A percentile compares a stretch with the other conserved stretches of the same genome.
Evolutionary conservation across 371 early-diverging fungal genomes (phyloP).

Genomic region (Rhizomucor pusillus): DNA sequence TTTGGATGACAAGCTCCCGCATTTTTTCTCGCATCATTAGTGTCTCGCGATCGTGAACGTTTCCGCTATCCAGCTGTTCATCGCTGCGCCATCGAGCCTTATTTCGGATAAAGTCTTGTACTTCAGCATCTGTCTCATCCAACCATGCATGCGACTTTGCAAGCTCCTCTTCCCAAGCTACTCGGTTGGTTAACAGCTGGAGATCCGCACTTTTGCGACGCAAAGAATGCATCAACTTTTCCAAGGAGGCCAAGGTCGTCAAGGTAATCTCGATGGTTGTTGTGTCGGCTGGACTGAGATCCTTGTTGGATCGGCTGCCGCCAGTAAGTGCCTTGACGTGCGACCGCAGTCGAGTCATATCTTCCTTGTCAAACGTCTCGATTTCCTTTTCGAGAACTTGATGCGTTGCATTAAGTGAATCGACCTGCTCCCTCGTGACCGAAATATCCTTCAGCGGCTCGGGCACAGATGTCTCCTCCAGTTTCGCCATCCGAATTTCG

Average conservation of each 20-base stretch:
- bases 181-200: constrained; percentile 33
- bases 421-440: constrained; percentile 28
- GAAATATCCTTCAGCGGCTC: constrained; percentile 20
- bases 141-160: constrained; percentile 33
- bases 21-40: constrained; percentile 23
- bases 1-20: constrained; percentile 27
- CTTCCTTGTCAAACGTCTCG: constrained; percentile 47
- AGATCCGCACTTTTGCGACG: constrained; percentile 35
- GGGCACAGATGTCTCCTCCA: constrained; percentile 29
- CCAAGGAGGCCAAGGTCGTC: constrained; percentile 43
- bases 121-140: constrained; percentile 22
- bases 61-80: constrained; percentile 8
- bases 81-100: constrained; percentile 36
- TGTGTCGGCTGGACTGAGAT: constrained; percentile 55
- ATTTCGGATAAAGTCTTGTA: constrained; percentile 24
- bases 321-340: constrained; percentile 53
- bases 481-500: constrained; percentile 33
- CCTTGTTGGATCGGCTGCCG: constrained; percentile 29
- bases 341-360: constrained; percentile 49
- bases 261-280: constrained; percentile 55
- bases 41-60: constrained; percentile 8
- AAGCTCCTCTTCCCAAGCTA: constrained; percentile 47
- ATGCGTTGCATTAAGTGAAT: constrained; percentile 31
- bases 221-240: constrained; percentile 35
- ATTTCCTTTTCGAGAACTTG: constrained; percentile 42